These are phyloP conservation scores for Lablab purpureus DNA, from an alignment of 306 rosid genomes.

Conservation along the genomic window DNA sequence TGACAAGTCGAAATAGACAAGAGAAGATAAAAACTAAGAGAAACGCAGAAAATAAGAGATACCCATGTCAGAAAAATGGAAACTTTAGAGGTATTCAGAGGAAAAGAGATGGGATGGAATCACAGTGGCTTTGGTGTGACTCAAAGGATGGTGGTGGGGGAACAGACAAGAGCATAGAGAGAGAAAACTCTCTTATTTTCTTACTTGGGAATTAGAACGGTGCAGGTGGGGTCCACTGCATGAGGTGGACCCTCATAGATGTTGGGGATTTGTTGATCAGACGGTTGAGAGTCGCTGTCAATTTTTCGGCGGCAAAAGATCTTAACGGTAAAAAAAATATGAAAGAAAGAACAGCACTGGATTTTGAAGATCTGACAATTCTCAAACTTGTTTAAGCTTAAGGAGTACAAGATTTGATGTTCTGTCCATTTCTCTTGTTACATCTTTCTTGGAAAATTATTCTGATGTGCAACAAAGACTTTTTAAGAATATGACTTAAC, in stretches of 20 bases:
- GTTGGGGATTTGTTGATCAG: constrained; percentile 26
- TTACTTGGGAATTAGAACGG: constrained; percentile 42
- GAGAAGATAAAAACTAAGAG: background rate
- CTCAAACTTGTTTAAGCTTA: constrained; percentile 11
- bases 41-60: constrained; percentile 10
- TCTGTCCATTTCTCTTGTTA: background rate
- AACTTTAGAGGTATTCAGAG: constrained; percentile 29
- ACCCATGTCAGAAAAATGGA: constrained; percentile 58
- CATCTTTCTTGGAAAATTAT: background rate
- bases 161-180: constrained; percentile 32
- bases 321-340: constrained; percentile 52
- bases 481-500: background rate
- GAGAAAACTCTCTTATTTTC: constrained; percentile 7
- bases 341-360: background rate
- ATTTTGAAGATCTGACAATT: constrained; percentile 28
- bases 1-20: constrained; percentile 15
- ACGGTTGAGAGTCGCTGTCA: constrained; percentile 54
- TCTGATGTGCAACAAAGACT: background rate
- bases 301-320: constrained; percentile 64
- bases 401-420: constrained; percentile 39
- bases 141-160: constrained; percentile 56
- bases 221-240: constrained; percentile 61
- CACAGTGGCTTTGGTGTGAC: constrained; percentile 61
- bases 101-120: constrained; percentile 47
- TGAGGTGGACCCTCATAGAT: constrained; percentile 38